These are phyloP conservation scores for Alternaria metachromatica DNA, from an alignment of 2,329 filamentous ascomycete species.

Conservation along the genomic window DNA sequence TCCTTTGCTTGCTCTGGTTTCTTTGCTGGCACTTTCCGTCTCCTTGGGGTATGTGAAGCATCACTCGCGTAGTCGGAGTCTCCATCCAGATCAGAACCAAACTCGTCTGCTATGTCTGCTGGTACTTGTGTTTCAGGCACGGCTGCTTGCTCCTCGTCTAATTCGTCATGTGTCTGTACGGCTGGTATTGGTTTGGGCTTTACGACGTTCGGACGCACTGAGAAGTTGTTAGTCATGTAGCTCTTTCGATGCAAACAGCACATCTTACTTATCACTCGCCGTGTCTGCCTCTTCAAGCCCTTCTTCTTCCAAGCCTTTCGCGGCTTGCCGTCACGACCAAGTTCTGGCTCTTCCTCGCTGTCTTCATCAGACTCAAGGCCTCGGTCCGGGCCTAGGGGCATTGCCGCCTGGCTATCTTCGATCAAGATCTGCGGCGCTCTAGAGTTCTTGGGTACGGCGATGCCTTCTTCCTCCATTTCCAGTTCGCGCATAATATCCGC, in stretches of 20 bases:
- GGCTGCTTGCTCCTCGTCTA: conserved; percentile 52
- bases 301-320: conserved; percentile 79
- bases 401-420: conserved; percentile 52
- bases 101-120: conserved; percentile 42
- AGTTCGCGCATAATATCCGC: conserved; percentile 75
- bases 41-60: conserved; percentile 44
- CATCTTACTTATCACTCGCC: conserved; percentile 63
- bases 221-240: conserved; percentile 23
- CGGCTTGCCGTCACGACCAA: conserved; percentile 65
- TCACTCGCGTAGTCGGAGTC: conserved; percentile 53
- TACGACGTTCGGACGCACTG: conserved; percentile 48
- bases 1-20: conserved; percentile 12
- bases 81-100: conserved; percentile 41
- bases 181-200: conserved; percentile 53
- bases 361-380: conserved; percentile 64
- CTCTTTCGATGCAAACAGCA: neutral
- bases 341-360: conserved; percentile 51
- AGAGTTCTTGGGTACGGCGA: conserved; percentile 31
- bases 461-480: conserved; percentile 57
- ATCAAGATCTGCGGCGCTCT: conserved; percentile 46
- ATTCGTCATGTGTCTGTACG: conserved; percentile 29
- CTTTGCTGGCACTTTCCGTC: conserved; percentile 32
- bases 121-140: conserved; percentile 35
- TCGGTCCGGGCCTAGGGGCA: conserved; percentile 56
- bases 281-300: conserved; percentile 80